These are phyloP conservation scores for Perilla frutescens DNA, from an alignment of 257 asterid genomes.

Conservation along the genomic window DNA sequence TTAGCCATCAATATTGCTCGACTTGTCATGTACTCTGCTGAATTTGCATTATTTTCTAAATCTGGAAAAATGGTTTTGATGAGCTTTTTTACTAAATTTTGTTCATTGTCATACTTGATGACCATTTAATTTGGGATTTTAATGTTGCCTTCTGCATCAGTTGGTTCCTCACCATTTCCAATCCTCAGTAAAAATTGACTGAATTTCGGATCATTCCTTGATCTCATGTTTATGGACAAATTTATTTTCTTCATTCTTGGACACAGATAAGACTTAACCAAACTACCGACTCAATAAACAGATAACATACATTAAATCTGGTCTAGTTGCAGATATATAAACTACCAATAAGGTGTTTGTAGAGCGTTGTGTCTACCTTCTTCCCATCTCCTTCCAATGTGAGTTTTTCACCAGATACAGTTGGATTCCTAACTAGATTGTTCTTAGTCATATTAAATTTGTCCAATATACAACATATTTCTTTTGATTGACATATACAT, in stretches of 20 bases:
- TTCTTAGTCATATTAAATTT: background rate
- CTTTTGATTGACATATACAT: background rate
- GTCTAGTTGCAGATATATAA: background rate
- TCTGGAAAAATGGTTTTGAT: background rate
- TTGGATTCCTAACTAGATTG: background rate
- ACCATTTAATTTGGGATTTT: too few relatives aligned
- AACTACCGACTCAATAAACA: background rate
- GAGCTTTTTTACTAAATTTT: background rate
- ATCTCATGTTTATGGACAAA: too few relatives aligned
- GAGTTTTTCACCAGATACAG: background rate
- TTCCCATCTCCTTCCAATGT: background rate
- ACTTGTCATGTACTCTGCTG: too few relatives aligned
- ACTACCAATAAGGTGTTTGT: background rate
- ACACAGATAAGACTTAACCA: too few relatives aligned
- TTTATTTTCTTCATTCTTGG: too few relatives aligned
- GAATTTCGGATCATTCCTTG: too few relatives aligned
- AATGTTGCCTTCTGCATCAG: too few relatives aligned
- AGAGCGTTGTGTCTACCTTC: background rate
- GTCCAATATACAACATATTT: background rate
- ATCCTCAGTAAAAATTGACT: too few relatives aligned
- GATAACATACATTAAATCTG: background rate
- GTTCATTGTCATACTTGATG: background rate
- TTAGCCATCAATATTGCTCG: too few relatives aligned
- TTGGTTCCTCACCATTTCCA: too few relatives aligned
- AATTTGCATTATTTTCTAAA: background rate